A percentile compares a stretch with the other conserved stretches of the same genome.
phyloP scores from a whole-genome alignment of 2,329 filamentous ascomycete species.

The Aspergillus neoniger region DNA sequence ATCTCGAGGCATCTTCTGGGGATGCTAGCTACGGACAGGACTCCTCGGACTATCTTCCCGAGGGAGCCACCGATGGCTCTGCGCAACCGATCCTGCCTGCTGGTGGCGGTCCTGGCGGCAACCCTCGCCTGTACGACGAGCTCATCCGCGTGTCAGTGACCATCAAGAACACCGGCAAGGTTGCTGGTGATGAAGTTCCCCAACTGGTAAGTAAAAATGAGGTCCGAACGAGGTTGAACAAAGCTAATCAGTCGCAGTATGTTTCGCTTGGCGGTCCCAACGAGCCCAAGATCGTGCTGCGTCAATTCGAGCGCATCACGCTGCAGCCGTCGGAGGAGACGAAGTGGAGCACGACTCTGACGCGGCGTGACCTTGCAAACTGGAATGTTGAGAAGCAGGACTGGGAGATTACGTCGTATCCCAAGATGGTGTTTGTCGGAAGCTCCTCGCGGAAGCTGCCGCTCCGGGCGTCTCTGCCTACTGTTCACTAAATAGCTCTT shows the following conservation, averaged over 20 bases:
- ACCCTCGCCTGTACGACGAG: conserved; percentile 56
- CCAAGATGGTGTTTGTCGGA: conserved; percentile 63
- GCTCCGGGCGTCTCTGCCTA: conserved; percentile 44
- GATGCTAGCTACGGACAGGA: conserved; percentile 58
- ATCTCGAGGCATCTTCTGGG: conserved; percentile 53
- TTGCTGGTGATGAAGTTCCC: conserved; percentile 55
- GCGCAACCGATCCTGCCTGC: conserved; percentile 60
- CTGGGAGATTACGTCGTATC: conserved; percentile 67
- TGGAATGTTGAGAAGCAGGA: conserved; percentile 82
- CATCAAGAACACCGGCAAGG: conserved; percentile 54
- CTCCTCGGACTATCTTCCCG: conserved; percentile 53
- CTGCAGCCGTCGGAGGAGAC: conserved; percentile 69
- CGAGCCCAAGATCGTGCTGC: conserved; percentile 67
- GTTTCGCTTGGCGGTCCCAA: conserved; percentile 75
- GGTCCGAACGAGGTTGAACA: neutral
- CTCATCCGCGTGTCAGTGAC: conserved; percentile 53
- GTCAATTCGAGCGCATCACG: conserved; percentile 76
- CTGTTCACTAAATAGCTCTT: conserved; percentile 22
- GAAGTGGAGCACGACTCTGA: conserved; percentile 69
- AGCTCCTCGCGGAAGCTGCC: conserved; percentile 60
- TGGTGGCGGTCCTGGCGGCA: conserved; percentile 61
- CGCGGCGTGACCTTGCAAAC: conserved; percentile 79
- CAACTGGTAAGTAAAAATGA: conserved; percentile 44
- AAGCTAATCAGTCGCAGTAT: conserved; percentile 52
- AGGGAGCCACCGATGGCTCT: conserved; percentile 53